A percentile compares a stretch with the other conserved stretches of the same genome.
Evolutionary conservation across 1,139 yeast genomes (phyloP).

Genomic region (Yamadazyma oceani): DNA sequence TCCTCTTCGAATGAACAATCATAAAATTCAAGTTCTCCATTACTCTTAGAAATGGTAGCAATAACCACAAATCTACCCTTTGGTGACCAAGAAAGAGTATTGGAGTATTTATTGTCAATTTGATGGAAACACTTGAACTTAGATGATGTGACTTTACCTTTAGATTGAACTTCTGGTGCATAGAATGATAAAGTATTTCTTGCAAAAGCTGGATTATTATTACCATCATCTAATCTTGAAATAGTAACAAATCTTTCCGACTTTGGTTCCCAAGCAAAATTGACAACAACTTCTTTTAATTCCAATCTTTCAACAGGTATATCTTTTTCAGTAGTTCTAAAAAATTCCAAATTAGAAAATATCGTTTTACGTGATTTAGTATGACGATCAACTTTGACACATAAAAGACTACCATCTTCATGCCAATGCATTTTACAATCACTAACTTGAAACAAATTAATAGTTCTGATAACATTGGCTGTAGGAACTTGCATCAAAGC

Average conservation of each 20-base stretch:
- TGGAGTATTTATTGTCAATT: constrained; percentile 63
- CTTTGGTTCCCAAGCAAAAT: constrained; percentile 95
- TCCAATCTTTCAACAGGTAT: constrained; percentile 95
- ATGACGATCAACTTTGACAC: constrained; percentile 96
- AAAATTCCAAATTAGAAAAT: constrained; percentile 90
- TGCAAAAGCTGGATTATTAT: constrained; percentile 67
- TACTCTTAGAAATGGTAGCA: constrained; percentile 65
- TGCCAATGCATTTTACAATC: constrained; percentile 97
- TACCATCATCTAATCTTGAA: constrained; percentile 62
- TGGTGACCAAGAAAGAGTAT: constrained; percentile 87
- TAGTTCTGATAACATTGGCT: constrained; percentile 80
- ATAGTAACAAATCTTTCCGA: constrained; percentile 84
- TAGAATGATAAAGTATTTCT: constrained; percentile 76
- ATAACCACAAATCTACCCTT: constrained; percentile 85
- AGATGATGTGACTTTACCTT: constrained; percentile 60
- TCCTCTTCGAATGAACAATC: constrained; percentile 85
- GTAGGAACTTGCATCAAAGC: constrained; percentile 87
- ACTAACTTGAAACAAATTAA: constrained; percentile 91
- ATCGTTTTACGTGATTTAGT: constrained; percentile 91
- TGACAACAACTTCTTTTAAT: constrained; percentile 82
- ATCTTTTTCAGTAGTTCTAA: constrained; percentile 83
- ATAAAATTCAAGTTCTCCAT: constrained; percentile 78
- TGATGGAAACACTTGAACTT: constrained; percentile 42
- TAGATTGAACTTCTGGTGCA: constrained; percentile 81
- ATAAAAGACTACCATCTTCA: constrained; percentile 75